phyloP scores from a whole-genome alignment of 805 yeast species.

The Pichia manshurica region DNA sequence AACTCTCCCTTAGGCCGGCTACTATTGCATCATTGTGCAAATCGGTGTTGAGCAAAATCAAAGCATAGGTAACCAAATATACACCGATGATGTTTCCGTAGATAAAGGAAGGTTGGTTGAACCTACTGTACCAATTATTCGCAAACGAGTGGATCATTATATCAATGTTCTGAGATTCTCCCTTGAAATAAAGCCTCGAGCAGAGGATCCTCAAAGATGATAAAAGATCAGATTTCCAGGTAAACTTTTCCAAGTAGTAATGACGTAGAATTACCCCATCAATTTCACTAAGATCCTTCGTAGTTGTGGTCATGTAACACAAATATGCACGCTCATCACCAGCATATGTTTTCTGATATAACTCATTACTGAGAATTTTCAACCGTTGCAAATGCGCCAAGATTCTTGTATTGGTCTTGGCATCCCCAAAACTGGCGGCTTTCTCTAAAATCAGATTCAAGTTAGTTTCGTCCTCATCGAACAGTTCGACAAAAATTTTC shows the following conservation, averaged over 20 bases:
- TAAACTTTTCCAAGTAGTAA: slow-evolving; percentile 42
- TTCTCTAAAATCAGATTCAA: background rate
- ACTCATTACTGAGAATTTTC: slow-evolving; percentile 1
- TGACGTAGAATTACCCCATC: slow-evolving; percentile 38
- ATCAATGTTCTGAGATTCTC: slow-evolving; percentile 80
- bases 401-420: background rate
- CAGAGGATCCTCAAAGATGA: slow-evolving; percentile 56
- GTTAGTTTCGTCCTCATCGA: background rate
- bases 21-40: slow-evolving; percentile 44
- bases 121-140: slow-evolving; percentile 48
- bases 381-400: background rate
- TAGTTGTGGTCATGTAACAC: slow-evolving; percentile 17
- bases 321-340: slow-evolving; percentile 23
- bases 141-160: slow-evolving; percentile 66
- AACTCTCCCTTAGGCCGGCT: background rate
- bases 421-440: background rate
- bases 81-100: slow-evolving; percentile 51
- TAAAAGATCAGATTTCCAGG: slow-evolving; percentile 46
- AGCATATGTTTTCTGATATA: slow-evolving; percentile 29
- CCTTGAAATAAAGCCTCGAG: slow-evolving; percentile 62
- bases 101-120: slow-evolving; percentile 16
- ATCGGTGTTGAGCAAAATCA: slow-evolving; percentile 72
- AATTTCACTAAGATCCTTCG: slow-evolving; percentile 10
- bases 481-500: background rate
- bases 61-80: slow-evolving; percentile 65